A percentile compares a stretch with the other conserved stretches of the same genome.
phyloP scores from a whole-genome alignment of 306 rosid genomes.

The Aeschynomene evenia region DNA sequence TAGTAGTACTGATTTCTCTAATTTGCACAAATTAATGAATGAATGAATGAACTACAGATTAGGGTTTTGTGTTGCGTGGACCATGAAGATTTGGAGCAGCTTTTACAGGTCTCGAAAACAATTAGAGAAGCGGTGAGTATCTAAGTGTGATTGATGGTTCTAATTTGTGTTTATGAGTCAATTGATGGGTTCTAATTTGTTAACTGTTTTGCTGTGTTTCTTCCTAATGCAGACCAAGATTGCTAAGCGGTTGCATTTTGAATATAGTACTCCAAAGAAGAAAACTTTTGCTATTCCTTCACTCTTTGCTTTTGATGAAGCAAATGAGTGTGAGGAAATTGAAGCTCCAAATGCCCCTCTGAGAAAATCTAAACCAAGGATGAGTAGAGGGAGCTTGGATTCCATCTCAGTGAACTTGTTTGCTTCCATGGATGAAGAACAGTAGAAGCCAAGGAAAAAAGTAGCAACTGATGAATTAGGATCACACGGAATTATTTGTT shows the following conservation, averaged over 20 bases:
- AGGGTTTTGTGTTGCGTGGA: constrained; percentile 69
- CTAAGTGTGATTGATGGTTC: background rate
- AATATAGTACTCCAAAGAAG: constrained; percentile 75
- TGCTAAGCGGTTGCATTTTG: constrained; percentile 66
- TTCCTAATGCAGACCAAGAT: constrained; percentile 52
- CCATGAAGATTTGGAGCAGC: constrained; percentile 76
- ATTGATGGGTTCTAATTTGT: constrained; percentile 19
- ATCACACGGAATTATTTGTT: constrained; percentile 10
- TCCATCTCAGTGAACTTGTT: constrained; percentile 59
- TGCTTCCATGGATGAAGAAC: constrained; percentile 29
- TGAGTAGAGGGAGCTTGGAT: constrained; percentile 39
- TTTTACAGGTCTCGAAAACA: constrained; percentile 56
- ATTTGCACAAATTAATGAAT: too few relatives aligned
- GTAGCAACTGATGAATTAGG: background rate
- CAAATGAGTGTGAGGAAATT: constrained; percentile 37
- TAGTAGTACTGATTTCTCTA: constrained; percentile 35
- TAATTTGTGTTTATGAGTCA: background rate
- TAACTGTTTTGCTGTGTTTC: constrained; percentile 11
- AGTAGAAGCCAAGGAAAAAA: constrained; percentile 22
- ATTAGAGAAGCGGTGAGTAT: constrained; percentile 72
- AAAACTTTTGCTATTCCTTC: constrained; percentile 31
- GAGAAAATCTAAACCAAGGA: constrained; percentile 35
- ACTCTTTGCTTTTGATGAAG: constrained; percentile 35
- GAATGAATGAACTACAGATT: constrained; percentile 51
- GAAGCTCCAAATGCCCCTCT: constrained; percentile 74